Evolutionary conservation across 2,329 filamentous ascomycete genomes (phyloP), one percentile per base, ranked within the genome.

Genomic region (Daldinia sp.): DNA sequence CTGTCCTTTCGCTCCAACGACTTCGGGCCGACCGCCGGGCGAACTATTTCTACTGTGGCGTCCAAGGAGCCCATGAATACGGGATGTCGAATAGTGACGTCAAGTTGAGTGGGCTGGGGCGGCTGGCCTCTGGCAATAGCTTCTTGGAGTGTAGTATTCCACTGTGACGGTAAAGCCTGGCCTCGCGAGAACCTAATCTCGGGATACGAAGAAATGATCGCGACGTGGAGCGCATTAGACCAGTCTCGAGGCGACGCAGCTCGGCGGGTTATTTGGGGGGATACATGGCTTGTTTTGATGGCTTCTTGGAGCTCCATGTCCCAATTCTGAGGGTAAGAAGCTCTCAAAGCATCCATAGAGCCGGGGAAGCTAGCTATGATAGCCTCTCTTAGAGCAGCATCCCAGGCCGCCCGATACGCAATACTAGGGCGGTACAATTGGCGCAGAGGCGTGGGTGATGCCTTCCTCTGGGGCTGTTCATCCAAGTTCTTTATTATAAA

Each of bases 151-250:
- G 66, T 68, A 19, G 63, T 55, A 3, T 65, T 65, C 73, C 70
- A 74, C 41, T 68, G 63, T 2, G 61, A 50, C 4, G 66, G 61
- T 8, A 67, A 56, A 9, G 64, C 27, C 50, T 72, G 70, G 9
- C 69, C 64, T 37, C 69, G 59, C 11, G 59, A 71, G 41, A 71
- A 58, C 17, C 62, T 61, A 17, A 70, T 34, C 11, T 67, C 56
- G 35, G 72, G 74, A 17, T 71, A 69, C 34, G 77, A 77, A 35
- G 73, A 72, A 3, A 69, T 61, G 21, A 78, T 64, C 15, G 79
- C 77, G 50, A 75, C 63, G 3, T 73, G 63, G 1, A 83, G 75
- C 3, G 81, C 81, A 15, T 71, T 70, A 7, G 73, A 70, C 77
- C 78, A 79, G 19, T 77, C 70, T 32, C 68, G 70, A 17, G 72